Evolutionary conservation across 768 basidiomycete species (phyloP).

Genomic region (Russula vinacea): DNA sequence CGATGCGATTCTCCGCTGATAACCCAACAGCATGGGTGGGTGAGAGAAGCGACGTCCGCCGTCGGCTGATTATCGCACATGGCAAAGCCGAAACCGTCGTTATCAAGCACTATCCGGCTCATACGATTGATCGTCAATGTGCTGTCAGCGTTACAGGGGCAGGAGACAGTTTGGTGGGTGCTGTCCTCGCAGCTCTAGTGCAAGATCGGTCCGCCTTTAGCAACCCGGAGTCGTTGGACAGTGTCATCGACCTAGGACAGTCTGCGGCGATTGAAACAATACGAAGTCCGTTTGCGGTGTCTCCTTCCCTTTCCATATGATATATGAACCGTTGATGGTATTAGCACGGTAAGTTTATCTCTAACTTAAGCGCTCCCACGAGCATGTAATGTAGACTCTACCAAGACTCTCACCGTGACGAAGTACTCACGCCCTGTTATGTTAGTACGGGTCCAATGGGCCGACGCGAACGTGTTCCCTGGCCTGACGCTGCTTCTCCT

Average conservation of each 20-base stretch:
- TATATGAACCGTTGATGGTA: slow-evolving; percentile 22
- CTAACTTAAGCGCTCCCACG: not conserved
- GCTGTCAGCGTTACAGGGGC: slow-evolving; percentile 83
- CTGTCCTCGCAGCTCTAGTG: slow-evolving; percentile 63
- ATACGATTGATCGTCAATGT: slow-evolving; percentile 37
- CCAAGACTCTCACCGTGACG: not conserved
- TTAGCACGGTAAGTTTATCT: slow-evolving; percentile 1
- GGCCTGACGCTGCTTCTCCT: slow-evolving; percentile 50
- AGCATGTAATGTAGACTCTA: not conserved
- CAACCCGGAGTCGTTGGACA: slow-evolving; percentile 44
- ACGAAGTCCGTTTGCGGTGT: slow-evolving; percentile 57
- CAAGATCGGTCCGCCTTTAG: slow-evolving; percentile 45
- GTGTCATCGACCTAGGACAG: slow-evolving; percentile 56
- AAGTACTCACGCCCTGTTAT: slow-evolving; percentile 1
- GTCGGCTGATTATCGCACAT: slow-evolving; percentile 52
- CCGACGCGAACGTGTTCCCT: slow-evolving; percentile 63
- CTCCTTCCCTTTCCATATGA: slow-evolving; percentile 50
- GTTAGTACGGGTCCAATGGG: slow-evolving; percentile 37
- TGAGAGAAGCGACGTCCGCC: slow-evolving; percentile 45
- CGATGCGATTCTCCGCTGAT: slow-evolving; percentile 50
- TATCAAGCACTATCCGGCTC: slow-evolving; percentile 71
- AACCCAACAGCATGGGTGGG: slow-evolving; percentile 50
- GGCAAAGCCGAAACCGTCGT: slow-evolving; percentile 51
- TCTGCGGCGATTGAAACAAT: slow-evolving; percentile 60
- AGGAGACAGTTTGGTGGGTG: slow-evolving; percentile 87